Evolutionary conservation across 805 yeast genomes (phyloP).

Genomic region (Saturnispora galanensis): DNA sequence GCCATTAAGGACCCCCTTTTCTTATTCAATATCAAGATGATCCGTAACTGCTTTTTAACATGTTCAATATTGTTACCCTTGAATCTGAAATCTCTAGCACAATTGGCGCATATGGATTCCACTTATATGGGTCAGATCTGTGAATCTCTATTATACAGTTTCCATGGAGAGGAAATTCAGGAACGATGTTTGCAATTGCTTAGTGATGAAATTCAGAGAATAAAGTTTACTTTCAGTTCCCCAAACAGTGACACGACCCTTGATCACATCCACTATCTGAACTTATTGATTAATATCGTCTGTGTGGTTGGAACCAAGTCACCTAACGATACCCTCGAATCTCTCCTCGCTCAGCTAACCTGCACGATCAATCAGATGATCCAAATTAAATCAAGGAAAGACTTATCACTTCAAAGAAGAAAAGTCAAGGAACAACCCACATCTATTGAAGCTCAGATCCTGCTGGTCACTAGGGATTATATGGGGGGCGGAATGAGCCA

Average conservation of each 20-base stretch:
- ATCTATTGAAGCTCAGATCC: conserved; percentile 17
- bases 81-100: conserved; percentile 24
- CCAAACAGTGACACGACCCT: conserved; percentile 20
- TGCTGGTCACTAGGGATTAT: conserved; percentile 17
- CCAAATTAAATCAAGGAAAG: conserved; percentile 8
- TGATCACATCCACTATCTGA: conserved; percentile 9
- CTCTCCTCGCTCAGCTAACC: conserved; percentile 6
- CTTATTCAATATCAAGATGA: conserved; percentile 23
- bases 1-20: conserved; percentile 28
- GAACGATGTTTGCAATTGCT: conserved; percentile 7
- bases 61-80: conserved; percentile 29
- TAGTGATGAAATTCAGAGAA: conserved; percentile 10
- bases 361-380: conserved; percentile 11
- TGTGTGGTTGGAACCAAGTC: conserved; percentile 4
- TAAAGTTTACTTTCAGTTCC: conserved; percentile 17
- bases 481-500: conserved; percentile 5
- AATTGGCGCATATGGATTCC: conserved; percentile 14
- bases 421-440: not conserved
- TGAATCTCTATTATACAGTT: conserved; percentile 12
- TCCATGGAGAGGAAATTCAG: conserved; percentile 11
- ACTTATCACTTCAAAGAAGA: conserved; percentile 3
- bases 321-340: not conserved
- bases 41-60: conserved; percentile 27
- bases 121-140: conserved; percentile 8
- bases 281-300: conserved; percentile 9